phyloP scores from a whole-genome alignment of 2,329 filamentous ascomycete genomes.

The Talaromyces sp. region DNA sequence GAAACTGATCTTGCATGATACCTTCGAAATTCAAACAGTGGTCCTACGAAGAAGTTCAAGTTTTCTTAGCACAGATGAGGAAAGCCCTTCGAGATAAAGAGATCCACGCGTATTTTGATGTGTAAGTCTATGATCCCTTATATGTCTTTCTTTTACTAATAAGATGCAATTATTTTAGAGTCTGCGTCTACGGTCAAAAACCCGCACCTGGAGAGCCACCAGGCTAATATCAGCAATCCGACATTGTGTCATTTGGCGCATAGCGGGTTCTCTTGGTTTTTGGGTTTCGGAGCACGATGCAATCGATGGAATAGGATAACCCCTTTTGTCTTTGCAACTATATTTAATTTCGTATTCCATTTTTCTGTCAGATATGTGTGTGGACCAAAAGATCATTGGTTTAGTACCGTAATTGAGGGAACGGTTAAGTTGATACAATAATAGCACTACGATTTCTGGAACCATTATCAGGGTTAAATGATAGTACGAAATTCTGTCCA shows the following conservation, averaged over 20 bases:
- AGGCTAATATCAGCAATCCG: not conserved
- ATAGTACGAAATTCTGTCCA: too few relatives aligned
- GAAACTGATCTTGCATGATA: not conserved
- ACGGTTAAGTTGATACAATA: not conserved
- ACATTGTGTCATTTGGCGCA: not conserved
- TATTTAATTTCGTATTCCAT: not conserved
- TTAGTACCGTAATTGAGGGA: not conserved
- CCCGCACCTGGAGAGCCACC: not conserved
- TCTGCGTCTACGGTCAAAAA: constrained; percentile 3
- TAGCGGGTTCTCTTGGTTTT: not conserved
- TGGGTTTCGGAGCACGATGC: not conserved
- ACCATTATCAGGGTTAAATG: not conserved
- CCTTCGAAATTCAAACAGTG: constrained; percentile 10
- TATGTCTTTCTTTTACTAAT: constrained; percentile 9
- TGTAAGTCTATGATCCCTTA: constrained; percentile 13
- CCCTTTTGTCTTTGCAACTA: not conserved
- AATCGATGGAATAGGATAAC: not conserved
- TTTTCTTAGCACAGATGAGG: constrained; percentile 20
- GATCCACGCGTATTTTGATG: constrained; percentile 19
- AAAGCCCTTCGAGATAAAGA: constrained; percentile 18
- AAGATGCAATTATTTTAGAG: not conserved
- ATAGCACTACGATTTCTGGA: not conserved
- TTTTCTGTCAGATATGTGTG: not conserved
- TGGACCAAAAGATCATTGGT: not conserved
- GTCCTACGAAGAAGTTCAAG: constrained; percentile 19